Evolutionary conservation across 169 alveolate genomes (phyloP).

Genomic region (Theileria orientalis): DNA sequence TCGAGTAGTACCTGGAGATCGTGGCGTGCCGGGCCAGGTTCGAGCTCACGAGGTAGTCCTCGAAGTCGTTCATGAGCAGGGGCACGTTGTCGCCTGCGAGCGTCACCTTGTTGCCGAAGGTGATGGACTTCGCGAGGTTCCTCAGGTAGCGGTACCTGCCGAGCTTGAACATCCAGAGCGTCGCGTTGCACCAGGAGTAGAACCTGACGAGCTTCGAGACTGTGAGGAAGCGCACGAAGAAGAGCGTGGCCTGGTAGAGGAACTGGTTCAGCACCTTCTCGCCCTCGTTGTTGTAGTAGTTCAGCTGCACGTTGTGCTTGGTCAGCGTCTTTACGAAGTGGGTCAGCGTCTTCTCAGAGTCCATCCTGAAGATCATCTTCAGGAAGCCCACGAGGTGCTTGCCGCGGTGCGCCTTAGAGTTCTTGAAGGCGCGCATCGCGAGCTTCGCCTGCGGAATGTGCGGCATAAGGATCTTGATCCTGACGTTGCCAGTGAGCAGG

Average conservation of each 20-base stretch:
- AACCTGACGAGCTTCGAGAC: not conserved
- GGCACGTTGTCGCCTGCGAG: not conserved
- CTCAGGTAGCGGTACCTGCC: slow-evolving; percentile 7
- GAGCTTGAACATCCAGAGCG: not conserved
- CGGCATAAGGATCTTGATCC: slow-evolving; percentile 35
- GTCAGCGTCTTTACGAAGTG: slow-evolving; percentile 19
- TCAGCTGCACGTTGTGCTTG: not conserved
- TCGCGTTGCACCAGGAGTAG: not conserved
- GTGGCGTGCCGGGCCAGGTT: not conserved
- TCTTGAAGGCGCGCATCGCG: slow-evolving; percentile 33
- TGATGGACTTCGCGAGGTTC: not conserved
- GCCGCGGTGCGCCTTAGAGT: slow-evolving; percentile 28
- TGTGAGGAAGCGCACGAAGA: slow-evolving; percentile 4
- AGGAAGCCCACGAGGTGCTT: not conserved
- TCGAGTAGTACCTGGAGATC: slow-evolving; percentile 4
- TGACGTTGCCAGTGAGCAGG: not conserved
- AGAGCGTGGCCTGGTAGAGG: slow-evolving; percentile 26
- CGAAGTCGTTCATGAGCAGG: not conserved
- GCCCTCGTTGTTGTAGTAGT: not conserved
- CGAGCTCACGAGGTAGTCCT: slow-evolving; percentile 5
- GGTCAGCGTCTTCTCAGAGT: slow-evolving; percentile 9
- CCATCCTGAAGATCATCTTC: slow-evolving; percentile 15
- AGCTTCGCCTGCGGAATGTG: slow-evolving; percentile 45
- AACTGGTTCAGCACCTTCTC: slow-evolving; percentile 23
- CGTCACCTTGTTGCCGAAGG: slow-evolving; percentile 1